Evolutionary conservation across 164 flowering plant species (phyloP).

Genomic region (Vitis amurensis): DNA sequence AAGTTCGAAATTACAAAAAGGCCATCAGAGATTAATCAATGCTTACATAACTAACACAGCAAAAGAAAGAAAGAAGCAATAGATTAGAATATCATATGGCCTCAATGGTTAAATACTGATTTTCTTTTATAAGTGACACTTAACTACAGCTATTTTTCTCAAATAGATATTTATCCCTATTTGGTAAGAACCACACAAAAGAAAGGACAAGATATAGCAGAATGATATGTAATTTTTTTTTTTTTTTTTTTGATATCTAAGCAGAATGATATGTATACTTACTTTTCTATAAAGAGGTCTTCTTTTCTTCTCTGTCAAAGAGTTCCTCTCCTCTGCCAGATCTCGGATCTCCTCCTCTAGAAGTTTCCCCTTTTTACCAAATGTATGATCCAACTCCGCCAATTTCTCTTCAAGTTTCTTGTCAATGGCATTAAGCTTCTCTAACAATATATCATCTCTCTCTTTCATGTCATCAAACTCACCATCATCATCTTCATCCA

Average conservation of each 20-base stretch:
- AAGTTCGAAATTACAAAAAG: too few relatives aligned
- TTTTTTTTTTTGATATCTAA: too few relatives aligned
- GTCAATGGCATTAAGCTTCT: slow-evolving; percentile 75
- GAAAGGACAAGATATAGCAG: not conserved
- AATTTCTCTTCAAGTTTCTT: slow-evolving; percentile 80
- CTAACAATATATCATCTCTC: slow-evolving; percentile 66
- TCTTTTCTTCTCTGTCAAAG: slow-evolving; percentile 76
- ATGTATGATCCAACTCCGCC: slow-evolving; percentile 76
- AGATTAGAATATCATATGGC: too few relatives aligned
- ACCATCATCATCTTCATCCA: slow-evolving; percentile 55
- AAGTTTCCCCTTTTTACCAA: slow-evolving; percentile 83
- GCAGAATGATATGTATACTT: slow-evolving; percentile 24
- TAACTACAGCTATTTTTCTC: too few relatives aligned
- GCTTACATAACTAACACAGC: too few relatives aligned
- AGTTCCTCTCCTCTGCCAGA: slow-evolving; percentile 91
- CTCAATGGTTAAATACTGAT: too few relatives aligned
- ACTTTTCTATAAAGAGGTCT: slow-evolving; percentile 80
- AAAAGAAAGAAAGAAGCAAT: too few relatives aligned
- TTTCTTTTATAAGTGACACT: too few relatives aligned
- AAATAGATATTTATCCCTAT: too few relatives aligned
- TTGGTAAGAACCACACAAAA: not conserved
- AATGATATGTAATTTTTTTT: not conserved
- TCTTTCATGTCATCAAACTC: slow-evolving; percentile 69
- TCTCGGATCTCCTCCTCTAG: slow-evolving; percentile 89
- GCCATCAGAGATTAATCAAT: too few relatives aligned